Base-by-base conservation (phyloP, 2,329 filamentous ascomycete species). In the Penicillium sp. region DNA sequence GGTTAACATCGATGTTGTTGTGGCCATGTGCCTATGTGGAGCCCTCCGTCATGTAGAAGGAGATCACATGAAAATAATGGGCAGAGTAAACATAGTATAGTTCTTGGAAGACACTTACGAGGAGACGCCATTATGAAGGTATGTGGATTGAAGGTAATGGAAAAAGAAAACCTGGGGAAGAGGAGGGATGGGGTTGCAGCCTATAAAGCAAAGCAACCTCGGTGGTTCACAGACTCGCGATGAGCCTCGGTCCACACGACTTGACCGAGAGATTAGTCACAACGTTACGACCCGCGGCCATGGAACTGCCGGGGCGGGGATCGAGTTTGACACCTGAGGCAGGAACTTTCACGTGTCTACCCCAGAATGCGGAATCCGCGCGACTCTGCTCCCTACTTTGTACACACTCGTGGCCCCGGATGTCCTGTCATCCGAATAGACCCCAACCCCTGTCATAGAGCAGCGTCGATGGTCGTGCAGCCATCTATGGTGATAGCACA, bases 51-150 rank as follows among this genome's bases (percentile, higher is more conserved):
- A 53, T 42, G 57, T 50, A 47, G 40, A 50, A 46, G 12, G 6
- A 25, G 29, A 29, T 55, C 56, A 58, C 52, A 59, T 63, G 69
- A 67, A 59, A 35, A 69, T 65, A 59, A 51, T 50, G 50, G 60
- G 57, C 46, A 57, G 55, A 15, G 15, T 38, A 12, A 50, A 21
- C 8, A 21, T 23, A 15, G 19, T 23, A 17, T 25, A n/a, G 4
- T 8, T 5, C 15, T 3, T 35, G 33, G 15, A 17, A n/a, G 31
- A 27, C 31, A 80, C 89, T 75, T 86, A 93, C 90, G 90, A 78
- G 89, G 88, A 77, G 89, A 91, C 65, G 89, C 87, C 89, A 93
- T 93, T 69, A 41, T 70, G 54, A 45, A 40, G 29, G 50, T 56
- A 41, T 50, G 33, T 46, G 46, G 33, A 56, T 42, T 54, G 53